A percentile compares a stretch with the other conserved stretches of the same genome.
Evolutionary conservation across 2,329 filamentous ascomycete genomes (phyloP).

Genomic region (Ceratocystis smalleyi): DNA sequence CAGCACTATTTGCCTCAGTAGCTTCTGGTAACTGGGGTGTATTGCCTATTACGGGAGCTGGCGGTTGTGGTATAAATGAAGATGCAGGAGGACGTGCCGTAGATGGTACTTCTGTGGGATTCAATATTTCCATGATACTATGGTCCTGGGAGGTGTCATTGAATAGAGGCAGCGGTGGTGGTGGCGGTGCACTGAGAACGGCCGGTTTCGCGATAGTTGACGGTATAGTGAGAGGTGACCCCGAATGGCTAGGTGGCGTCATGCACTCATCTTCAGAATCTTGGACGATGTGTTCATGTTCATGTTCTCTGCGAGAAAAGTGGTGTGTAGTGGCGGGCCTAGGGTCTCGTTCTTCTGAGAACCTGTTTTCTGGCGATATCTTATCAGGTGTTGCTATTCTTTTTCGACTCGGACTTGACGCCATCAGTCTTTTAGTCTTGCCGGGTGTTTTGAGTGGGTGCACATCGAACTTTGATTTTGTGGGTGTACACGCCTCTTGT

Average conservation of each 20-base stretch:
- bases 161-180: neutral
- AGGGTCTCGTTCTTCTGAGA: slow-evolving; percentile 3
- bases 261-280: slow-evolving; percentile 44
- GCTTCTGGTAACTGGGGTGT: slow-evolving; percentile 7
- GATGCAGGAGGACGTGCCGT: slow-evolving; percentile 5
- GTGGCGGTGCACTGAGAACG: neutral
- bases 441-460: neutral
- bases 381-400: slow-evolving; percentile 11
- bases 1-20: slow-evolving; percentile 17
- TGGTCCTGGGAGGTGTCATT: neutral
- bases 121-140: neutral
- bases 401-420: slow-evolving; percentile 15
- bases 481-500: slow-evolving; percentile 19
- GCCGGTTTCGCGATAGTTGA: slow-evolving; percentile 4
- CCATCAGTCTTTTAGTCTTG: neutral
- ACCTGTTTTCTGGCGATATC: slow-evolving; percentile 16
- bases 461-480: slow-evolving; percentile 14
- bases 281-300: slow-evolving; percentile 30
- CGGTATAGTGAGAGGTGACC: neutral
- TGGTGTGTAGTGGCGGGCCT: neutral
- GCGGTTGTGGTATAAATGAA: neutral
- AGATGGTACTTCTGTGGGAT: neutral
- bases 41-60: neutral
- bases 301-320: slow-evolving; percentile 18
- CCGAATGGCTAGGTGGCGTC: slow-evolving; percentile 25